These are phyloP conservation scores for Simplicillium aogashimaense DNA, from an alignment of 2,329 filamentous ascomycete species.

Conservation along the genomic window DNA sequence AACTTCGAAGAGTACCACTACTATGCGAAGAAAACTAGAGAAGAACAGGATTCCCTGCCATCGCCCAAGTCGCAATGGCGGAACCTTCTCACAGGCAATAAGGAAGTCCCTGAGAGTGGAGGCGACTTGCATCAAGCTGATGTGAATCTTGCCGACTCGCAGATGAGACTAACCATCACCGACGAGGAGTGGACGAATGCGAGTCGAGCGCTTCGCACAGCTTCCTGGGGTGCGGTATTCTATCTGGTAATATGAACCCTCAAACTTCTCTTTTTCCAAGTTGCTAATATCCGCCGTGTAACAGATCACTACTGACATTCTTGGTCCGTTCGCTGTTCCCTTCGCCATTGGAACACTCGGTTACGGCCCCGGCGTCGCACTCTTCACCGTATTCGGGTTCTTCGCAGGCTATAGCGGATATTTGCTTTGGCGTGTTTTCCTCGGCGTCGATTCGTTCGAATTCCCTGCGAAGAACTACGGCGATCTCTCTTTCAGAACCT, in stretches of 20 bases:
- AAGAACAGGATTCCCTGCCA: conserved; percentile 8
- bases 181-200: conserved; percentile 35
- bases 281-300: neutral
- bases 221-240: conserved; percentile 26
- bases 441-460: conserved; percentile 34
- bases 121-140: neutral
- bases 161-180: conserved; percentile 7
- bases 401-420: conserved; percentile 27
- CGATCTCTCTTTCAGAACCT: conserved; percentile 37
- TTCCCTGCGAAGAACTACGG: conserved; percentile 36
- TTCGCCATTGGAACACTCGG: conserved; percentile 22
- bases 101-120: neutral
- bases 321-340: conserved; percentile 31
- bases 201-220: conserved; percentile 33
- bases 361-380: conserved; percentile 31
- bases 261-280: neutral
- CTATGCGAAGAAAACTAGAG: conserved; percentile 14
- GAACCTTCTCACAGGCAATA: neutral
- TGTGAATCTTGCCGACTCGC: conserved; percentile 1
- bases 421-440: conserved; percentile 33
- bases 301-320: conserved; percentile 37
- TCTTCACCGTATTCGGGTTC: conserved; percentile 33
- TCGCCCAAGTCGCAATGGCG: neutral
- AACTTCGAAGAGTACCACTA: conserved; percentile 17
- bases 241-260: neutral